Percentiles rank a stretch among this genome's conserved stretches.
These are phyloP conservation scores for Mariannaea elegans DNA, from an alignment of 2,329 filamentous ascomycete genomes.

Conservation along the genomic window DNA sequence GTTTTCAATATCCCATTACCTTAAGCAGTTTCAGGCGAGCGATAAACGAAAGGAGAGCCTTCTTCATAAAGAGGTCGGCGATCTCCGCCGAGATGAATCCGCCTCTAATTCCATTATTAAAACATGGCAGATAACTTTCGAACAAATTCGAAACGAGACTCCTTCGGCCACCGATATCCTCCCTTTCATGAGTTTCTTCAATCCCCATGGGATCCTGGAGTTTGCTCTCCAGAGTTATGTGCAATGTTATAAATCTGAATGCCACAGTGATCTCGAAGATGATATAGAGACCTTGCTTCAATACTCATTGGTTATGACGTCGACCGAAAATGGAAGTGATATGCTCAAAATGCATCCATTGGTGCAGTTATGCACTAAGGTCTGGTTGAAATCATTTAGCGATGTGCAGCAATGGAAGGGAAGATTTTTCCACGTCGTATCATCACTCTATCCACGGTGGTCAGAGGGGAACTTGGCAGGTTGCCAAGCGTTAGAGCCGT, in stretches of 20 bases:
- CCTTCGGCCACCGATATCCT: slow-evolving; percentile 11
- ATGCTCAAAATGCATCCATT: slow-evolving; percentile 15
- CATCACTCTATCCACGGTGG: not conserved
- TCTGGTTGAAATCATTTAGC: not conserved
- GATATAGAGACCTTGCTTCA: slow-evolving; percentile 20
- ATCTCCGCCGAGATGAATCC: slow-evolving; percentile 25
- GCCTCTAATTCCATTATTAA: slow-evolving; percentile 22
- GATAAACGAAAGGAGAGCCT: slow-evolving; percentile 39
- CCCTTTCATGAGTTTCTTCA: slow-evolving; percentile 29
- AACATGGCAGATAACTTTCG: slow-evolving; percentile 23
- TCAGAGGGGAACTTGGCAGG: not conserved
- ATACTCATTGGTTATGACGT: slow-evolving; percentile 18
- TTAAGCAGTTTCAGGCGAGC: slow-evolving; percentile 41
- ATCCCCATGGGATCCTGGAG: slow-evolving; percentile 15
- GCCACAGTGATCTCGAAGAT: slow-evolving; percentile 12
- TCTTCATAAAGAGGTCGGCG: slow-evolving; percentile 36
- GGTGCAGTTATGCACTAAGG: not conserved
- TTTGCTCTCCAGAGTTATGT: slow-evolving; percentile 11
- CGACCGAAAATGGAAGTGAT: not conserved
- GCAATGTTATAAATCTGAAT: not conserved
- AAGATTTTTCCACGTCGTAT: not conserved
- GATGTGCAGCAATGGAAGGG: not conserved
- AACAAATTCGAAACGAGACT: slow-evolving; percentile 11
- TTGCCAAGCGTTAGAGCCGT: not conserved
- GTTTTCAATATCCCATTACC: slow-evolving; percentile 41